Evolutionary conservation across 768 basidiomycete genomes (phyloP).

Genomic region (Suillus lakei): DNA sequence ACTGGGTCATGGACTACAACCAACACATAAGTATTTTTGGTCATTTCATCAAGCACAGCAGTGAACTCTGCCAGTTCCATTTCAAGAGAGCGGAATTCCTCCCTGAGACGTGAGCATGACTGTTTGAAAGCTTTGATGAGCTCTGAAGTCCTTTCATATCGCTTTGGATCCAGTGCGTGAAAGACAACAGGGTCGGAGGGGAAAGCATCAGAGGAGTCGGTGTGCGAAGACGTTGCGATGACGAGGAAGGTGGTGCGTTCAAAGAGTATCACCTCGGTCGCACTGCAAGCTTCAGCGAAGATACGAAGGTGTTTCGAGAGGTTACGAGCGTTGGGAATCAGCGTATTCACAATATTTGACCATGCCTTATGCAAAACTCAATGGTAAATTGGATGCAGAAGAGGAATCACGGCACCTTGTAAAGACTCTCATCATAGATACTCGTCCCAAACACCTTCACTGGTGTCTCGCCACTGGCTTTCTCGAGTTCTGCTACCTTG

Average conservation of each 20-base stretch:
- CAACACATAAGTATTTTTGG: constrained; percentile 91
- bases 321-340: constrained; percentile 93
- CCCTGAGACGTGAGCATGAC: constrained; percentile 82
- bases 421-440: constrained; percentile 97
- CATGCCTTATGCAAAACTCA: constrained; percentile 70
- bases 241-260: constrained; percentile 98
- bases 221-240: constrained; percentile 79
- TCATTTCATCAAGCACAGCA: constrained; percentile 90
- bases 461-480: constrained; percentile 61
- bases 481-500: constrained; percentile 74
- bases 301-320: constrained; percentile 86
- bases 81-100: constrained; percentile 86
- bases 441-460: constrained; percentile 90
- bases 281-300: constrained; percentile 85
- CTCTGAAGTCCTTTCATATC: constrained; percentile 89
- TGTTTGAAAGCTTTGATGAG: constrained; percentile 96
- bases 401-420: constrained; percentile 63
- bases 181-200: constrained; percentile 39
- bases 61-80: constrained; percentile 87
- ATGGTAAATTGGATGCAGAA: constrained; percentile 15
- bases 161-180: constrained; percentile 63
- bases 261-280: constrained; percentile 94
- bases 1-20: constrained; percentile 88
- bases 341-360: constrained; percentile 95
- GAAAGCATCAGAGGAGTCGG: constrained; percentile 29